Evolutionary conservation across 306 rosid species (phyloP).

Genomic region (Dalbergia cultrata): DNA sequence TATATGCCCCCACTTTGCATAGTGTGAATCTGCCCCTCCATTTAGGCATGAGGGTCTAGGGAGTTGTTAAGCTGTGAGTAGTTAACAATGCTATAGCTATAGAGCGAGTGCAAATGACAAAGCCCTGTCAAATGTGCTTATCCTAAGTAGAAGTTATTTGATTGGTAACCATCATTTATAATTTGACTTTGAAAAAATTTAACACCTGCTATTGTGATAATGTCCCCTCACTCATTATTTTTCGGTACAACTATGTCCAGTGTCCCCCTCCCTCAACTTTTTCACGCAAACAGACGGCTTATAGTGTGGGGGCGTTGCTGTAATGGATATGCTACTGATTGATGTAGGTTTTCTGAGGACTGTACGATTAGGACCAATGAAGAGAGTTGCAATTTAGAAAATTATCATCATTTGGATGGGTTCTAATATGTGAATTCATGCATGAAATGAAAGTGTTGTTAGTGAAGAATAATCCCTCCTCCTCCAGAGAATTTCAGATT

Average conservation of each 20-base stretch:
- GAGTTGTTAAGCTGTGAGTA: background rate
- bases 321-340: background rate
- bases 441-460: background rate
- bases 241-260: slow-evolving; percentile 24
- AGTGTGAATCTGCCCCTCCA: too few species aligned
- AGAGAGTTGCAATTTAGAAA: slow-evolving; percentile 13
- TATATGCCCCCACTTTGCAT: too few species aligned
- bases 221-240: slow-evolving; percentile 31
- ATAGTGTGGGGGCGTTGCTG: slow-evolving; percentile 31
- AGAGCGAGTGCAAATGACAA: background rate
- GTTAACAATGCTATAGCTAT: background rate
- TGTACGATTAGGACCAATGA: background rate
- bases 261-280: slow-evolving; percentile 1
- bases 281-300: background rate
- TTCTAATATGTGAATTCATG: slow-evolving; percentile 5
- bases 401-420: slow-evolving; percentile 17
- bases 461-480: background rate
- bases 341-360: background rate
- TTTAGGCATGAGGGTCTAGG: background rate
- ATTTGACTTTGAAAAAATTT: slow-evolving; percentile 38
- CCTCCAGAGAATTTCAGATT: slow-evolving; percentile 27
- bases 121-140: background rate
- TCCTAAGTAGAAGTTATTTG: slow-evolving; percentile 1
- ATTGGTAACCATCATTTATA: slow-evolving; percentile 25
- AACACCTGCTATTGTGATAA: background rate